Conservation (phyloP, 345 rosid genomes). For the Populus deltoides region DNA sequence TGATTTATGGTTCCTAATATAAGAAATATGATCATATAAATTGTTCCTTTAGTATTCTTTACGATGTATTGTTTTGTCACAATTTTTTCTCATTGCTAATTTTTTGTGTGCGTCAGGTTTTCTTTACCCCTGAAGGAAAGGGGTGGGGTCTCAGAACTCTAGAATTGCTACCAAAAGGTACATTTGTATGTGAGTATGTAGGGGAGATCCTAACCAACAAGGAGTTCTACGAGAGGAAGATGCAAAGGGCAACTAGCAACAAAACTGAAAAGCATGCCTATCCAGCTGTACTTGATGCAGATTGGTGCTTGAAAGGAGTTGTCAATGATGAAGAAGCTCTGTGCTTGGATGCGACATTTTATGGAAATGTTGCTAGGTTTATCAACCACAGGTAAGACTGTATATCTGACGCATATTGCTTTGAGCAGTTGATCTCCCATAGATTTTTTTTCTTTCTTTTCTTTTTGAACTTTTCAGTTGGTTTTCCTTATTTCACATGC, state of each 20-base stretch:
- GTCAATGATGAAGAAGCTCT: constrained; percentile 80
- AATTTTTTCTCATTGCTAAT: background rate
- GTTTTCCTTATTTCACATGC: background rate
- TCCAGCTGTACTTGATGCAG: constrained; percentile 77
- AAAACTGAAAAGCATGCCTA: constrained; percentile 45
- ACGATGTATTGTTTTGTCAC: background rate
- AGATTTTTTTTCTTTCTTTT: background rate
- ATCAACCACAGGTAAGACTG: constrained; percentile 77
- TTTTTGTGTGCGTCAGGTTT: constrained; percentile 51
- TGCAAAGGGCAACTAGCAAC: constrained; percentile 18
- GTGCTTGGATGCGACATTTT: constrained; percentile 71
- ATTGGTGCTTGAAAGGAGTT: constrained; percentile 60
- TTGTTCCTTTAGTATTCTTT: background rate
- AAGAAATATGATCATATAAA: background rate
- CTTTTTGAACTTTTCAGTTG: background rate
- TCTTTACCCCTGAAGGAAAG: constrained; percentile 63
- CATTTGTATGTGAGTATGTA: constrained; percentile 77
- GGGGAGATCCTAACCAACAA: constrained; percentile 81
- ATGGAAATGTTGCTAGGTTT: constrained; percentile 86
- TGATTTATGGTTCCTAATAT: background rate
- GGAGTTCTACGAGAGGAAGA: constrained; percentile 59
- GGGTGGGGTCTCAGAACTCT: constrained; percentile 90
- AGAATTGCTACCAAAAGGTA: constrained; percentile 80
- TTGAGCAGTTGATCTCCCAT: background rate
- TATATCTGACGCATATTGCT: background rate